Evolutionary conservation across 768 basidiomycete genomes (phyloP), one percentile per base, ranked within the genome.

Genomic region (Gloeopeniophorella convolvens): DNA sequence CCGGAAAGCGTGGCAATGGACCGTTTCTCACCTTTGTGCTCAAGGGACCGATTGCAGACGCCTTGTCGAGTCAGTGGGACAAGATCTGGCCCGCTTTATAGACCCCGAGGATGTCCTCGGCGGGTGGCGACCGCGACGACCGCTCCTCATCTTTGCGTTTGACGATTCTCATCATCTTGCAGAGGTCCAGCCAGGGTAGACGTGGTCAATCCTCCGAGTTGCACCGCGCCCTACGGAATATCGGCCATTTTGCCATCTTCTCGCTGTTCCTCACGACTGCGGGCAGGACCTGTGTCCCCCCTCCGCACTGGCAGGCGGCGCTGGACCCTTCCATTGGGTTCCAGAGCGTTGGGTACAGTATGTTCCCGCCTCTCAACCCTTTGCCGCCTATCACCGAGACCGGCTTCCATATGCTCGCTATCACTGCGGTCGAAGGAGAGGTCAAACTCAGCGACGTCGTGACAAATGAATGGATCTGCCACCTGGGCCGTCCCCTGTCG

Each of bases 401-500:
- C 10, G 32, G 46, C 18, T 40, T 39, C 16, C 28, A 48, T 18
- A 31, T 24, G 6, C 21, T 48, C 3, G 37, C 30, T 2, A 23
- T 28, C 28, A 20, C 37, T 7, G 32, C 40, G 7, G 11, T 32
- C 20, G 21, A 24, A 10, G n/a, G 26, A 2, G 1, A 15, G 5
- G 1, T 41, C 21, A 24, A 9, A 10, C n/a, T 49, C 7, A 5
- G n/a, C 13, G 8, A 4, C 23, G 42, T 30, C 18, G 27, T 43
- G 10, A 1, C 13, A 1, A 15, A 11, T 1, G 20, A 42, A 11
- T 49, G 48, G 48, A 42, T 35, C 1, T 27, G 26, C n/a, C 41
- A 42, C 27, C 41, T 49, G 1, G 41, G 48, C 20, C 48, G 41
- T 6, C 40, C 48, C 33, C 18, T 49, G 48, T 49, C 11, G 3